Evolutionary conservation across 1,139 yeast species (phyloP).

Genomic region (Taiozyma sp.): DNA sequence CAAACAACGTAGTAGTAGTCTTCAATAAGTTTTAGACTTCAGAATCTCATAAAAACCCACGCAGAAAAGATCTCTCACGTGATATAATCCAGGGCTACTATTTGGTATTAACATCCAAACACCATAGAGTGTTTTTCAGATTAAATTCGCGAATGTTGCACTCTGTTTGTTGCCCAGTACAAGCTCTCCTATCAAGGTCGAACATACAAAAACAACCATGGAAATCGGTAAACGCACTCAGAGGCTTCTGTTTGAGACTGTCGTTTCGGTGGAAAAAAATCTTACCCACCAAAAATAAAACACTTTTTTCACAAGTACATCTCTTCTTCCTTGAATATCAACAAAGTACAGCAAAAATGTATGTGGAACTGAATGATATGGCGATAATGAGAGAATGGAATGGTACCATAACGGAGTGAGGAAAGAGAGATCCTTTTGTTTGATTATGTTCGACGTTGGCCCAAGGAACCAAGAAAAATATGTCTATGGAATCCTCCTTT

Average conservation of each 20-base stretch:
- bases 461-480: background rate
- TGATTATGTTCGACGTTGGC: background rate
- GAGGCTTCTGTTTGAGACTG: background rate
- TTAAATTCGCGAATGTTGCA: background rate
- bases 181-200: background rate
- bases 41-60: too few species aligned
- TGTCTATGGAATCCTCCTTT: background rate
- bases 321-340: conserved; percentile 4
- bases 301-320: conserved; percentile 16
- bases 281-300: conserved; percentile 2
- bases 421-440: background rate
- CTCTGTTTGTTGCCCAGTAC: background rate
- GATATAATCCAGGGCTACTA: background rate
- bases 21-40: too few species aligned
- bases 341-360: conserved; percentile 21
- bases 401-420: background rate
- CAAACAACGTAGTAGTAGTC: too few species aligned
- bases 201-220: too few species aligned
- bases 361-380: conserved; percentile 9
- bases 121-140: background rate
- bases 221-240: background rate
- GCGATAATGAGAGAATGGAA: background rate
- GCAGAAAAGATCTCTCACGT: background rate
- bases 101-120: background rate
- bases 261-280: background rate